Conservation (phyloP, 2,329 filamentous ascomycete genomes). For the Microascus cirrosus region DNA sequence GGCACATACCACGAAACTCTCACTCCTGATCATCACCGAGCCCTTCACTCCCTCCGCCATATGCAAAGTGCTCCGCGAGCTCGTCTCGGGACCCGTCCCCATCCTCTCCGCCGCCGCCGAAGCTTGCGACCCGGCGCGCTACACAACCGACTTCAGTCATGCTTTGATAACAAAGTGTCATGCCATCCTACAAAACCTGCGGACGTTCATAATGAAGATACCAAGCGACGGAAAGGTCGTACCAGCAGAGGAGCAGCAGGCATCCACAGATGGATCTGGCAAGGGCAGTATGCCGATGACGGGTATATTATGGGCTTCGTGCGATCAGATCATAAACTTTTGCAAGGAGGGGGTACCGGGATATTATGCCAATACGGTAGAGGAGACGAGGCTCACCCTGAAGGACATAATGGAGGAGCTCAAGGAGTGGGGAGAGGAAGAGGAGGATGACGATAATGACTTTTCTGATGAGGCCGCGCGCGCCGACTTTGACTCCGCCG, state of each 20-base stretch:
- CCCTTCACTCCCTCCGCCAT: slow-evolving; percentile 78
- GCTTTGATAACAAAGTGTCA: slow-evolving; percentile 52
- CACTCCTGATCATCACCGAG: slow-evolving; percentile 73
- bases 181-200: slow-evolving; percentile 51
- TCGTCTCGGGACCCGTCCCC: slow-evolving; percentile 64
- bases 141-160: slow-evolving; percentile 50
- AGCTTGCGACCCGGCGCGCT: slow-evolving; percentile 47
- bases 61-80: slow-evolving; percentile 55
- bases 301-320: slow-evolving; percentile 73
- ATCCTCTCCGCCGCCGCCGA: slow-evolving; percentile 62
- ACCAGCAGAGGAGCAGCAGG: slow-evolving; percentile 12
- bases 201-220: slow-evolving; percentile 48
- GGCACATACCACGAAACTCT: slow-evolving; percentile 79
- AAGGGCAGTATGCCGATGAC: slow-evolving; percentile 53
- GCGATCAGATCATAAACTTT: slow-evolving; percentile 59
- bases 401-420: slow-evolving; percentile 78
- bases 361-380: slow-evolving; percentile 58
- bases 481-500: slow-evolving; percentile 1
- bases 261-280: slow-evolving; percentile 21
- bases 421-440: slow-evolving; percentile 76
- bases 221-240: slow-evolving; percentile 45
- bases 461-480: slow-evolving; percentile 19
- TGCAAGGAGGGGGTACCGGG: slow-evolving; percentile 58
- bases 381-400: slow-evolving; percentile 63
- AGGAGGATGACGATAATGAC: slow-evolving; percentile 38